Base-by-base conservation (phyloP, 2,329 filamentous ascomycete species). In the Botrytis deweyae region DNA sequence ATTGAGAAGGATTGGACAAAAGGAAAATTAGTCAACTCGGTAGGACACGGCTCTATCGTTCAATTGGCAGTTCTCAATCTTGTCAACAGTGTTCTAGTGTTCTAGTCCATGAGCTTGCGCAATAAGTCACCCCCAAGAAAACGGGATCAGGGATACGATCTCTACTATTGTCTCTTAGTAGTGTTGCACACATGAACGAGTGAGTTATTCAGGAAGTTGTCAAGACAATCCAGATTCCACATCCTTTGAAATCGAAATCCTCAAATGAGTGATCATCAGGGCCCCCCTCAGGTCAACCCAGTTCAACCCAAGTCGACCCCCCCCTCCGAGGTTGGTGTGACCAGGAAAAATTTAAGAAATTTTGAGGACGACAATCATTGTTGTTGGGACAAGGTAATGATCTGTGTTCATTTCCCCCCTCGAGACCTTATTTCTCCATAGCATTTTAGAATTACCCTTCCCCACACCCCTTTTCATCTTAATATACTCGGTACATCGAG, bases 141-240 rank as follows among this genome's bases (percentile, higher is more conserved):
- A 61, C 38, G 25, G 55, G 40, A 62, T 46, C 68, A 62, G 55
- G 52, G 68, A 46, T 44, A n/a, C 22, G n/a, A 20, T 46, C 25
- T n/a, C n/a, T 70, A 46, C n/a, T 70, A 62, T 22, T 61, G 68
- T 25, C 38, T 69, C 33, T 58, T 42, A 62, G 40, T 70, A 62
- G 67, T 46, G 40, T 59, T 14, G 59, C 42, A 40, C 29, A 70
- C 68, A 70, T 63, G 68, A 46, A 70, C 40, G 29, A 46, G 36
- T 62, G 29, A 46, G 40, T 58, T 8, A 33, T 68, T 72, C 70
- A 72, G 67, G 72, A 62, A 49, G 66, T 49, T 64, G 55, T 61
- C 3, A 70, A 61, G 68, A 70, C 55, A 62, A 70, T 59, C 52
- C 14, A 59, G 49, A 55, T 55, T 25, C 33, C 65, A 58, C 52